These are phyloP conservation scores for Leishmania guyanensis DNA, from an alignment of 208 protist genomes.

Conservation along the genomic window DNA sequence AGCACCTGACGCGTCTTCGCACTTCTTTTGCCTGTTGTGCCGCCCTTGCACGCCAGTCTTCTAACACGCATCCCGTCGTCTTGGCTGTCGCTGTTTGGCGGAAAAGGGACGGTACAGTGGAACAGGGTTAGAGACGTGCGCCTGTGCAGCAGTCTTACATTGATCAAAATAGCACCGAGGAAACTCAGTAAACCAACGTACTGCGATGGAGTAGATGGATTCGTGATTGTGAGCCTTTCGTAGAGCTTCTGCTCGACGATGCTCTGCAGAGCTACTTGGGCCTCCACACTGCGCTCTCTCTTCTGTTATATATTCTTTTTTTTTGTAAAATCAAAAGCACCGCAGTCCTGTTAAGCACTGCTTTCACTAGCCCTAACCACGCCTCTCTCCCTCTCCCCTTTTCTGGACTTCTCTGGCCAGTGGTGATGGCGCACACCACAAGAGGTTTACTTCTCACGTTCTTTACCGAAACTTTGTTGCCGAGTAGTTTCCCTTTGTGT, in stretches of 20 bases:
- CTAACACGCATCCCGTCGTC: neutral
- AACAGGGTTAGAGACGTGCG: neutral
- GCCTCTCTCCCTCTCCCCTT: too few relatives aligned
- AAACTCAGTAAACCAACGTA: neutral
- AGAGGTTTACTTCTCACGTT: too few relatives aligned
- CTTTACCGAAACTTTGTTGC: too few relatives aligned
- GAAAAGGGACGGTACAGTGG: neutral
- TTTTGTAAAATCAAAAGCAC: too few relatives aligned
- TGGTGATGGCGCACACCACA: too few relatives aligned
- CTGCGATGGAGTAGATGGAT: neutral
- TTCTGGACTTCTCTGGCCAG: too few relatives aligned
- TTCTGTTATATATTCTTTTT: neutral
- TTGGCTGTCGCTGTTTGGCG: neutral
- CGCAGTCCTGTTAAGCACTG: too few relatives aligned
- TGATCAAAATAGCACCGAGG: neutral
- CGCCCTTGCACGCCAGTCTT: neutral
- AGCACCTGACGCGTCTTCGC: neutral
- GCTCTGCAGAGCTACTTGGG: too few relatives aligned
- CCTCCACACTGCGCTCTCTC: neutral
- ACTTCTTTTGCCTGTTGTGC: neutral
- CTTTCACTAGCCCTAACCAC: too few relatives aligned
- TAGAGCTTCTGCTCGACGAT: too few relatives aligned
- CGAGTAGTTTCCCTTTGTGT: too few relatives aligned
- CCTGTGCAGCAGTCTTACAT: neutral
- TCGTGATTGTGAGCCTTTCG: neutral